Percentiles rank a stretch among this genome's conserved stretches.
phyloP scores from a whole-genome alignment of 2,329 filamentous ascomycete species.

The Hymenoscyphus scutula region DNA sequence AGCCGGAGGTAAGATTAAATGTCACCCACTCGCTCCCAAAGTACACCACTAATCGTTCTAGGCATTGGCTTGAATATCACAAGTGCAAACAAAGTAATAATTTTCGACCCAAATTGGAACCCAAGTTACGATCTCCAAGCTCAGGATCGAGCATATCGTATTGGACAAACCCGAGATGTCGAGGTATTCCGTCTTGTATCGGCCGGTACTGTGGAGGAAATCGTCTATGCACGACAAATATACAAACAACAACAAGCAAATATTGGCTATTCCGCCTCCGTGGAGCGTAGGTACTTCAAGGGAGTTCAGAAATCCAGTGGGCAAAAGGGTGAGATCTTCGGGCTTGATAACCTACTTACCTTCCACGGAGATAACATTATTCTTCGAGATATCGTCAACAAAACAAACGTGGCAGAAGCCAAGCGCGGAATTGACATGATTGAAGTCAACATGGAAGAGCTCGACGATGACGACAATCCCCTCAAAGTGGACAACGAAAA shows the following conservation, averaged over 20 bases:
- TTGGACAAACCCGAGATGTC: conserved; percentile 88
- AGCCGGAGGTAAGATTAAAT: conserved; percentile 58
- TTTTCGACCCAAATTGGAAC: conserved; percentile 98
- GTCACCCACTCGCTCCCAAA: not conserved
- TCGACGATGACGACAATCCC: conserved; percentile 50
- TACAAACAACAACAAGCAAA: conserved; percentile 99
- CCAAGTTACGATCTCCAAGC: conserved; percentile 92
- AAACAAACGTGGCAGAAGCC: conserved; percentile 94
- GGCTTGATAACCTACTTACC: conserved; percentile 79
- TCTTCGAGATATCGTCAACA: conserved; percentile 94
- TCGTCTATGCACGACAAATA: conserved; percentile 93
- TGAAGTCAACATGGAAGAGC: conserved; percentile 69
- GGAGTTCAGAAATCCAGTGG: conserved; percentile 82
- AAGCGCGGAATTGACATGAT: conserved; percentile 78
- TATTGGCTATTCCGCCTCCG: conserved; percentile 91
- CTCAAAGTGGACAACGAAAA: conserved; percentile 45
- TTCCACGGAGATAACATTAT: conserved; percentile 78
- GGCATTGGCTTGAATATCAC: conserved; percentile 93
- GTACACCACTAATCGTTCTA: conserved; percentile 8
- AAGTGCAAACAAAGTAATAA: conserved; percentile 95
- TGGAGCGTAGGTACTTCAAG: conserved; percentile 90
- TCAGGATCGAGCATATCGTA: conserved; percentile 93
- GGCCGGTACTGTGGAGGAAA: conserved; percentile 91
- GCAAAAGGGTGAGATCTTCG: conserved; percentile 92
- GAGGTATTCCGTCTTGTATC: conserved; percentile 93